Percentiles rank a stretch among this genome's conserved stretches.
These are phyloP conservation scores for Erodium moschatum DNA, from an alignment of 441 rosid species.

Conservation along the genomic window DNA sequence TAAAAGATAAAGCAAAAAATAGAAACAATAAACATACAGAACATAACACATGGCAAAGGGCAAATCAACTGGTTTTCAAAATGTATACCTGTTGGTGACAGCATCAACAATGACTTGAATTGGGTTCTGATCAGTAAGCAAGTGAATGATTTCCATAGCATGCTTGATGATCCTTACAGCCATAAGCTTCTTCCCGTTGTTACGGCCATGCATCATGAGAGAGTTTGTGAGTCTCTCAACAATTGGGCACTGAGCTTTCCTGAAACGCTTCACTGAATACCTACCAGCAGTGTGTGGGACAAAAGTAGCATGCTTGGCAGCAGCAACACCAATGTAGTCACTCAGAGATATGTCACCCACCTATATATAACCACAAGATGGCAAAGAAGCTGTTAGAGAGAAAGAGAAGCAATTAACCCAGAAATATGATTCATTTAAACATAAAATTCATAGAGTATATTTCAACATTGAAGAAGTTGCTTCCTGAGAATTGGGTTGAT, in stretches of 20 bases:
- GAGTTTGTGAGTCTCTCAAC: constrained; percentile 82
- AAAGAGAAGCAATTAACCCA: too few relatives aligned
- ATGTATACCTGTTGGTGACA: constrained; percentile 53
- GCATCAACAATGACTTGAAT: constrained; percentile 84
- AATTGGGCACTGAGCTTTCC: constrained; percentile 87
- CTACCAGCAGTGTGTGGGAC: constrained; percentile 93
- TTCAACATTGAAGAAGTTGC: too few relatives aligned
- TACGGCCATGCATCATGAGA: constrained; percentile 80
- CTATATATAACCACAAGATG: constrained; percentile 20
- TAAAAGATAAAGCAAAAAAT: too few relatives aligned
- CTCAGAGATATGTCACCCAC: constrained; percentile 50
- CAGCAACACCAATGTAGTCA: constrained; percentile 57
- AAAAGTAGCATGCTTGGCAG: constrained; percentile 66
- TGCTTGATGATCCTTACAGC: constrained; percentile 70
- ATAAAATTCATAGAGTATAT: too few relatives aligned
- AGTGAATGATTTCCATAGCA: constrained; percentile 76
- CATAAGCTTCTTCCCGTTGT: constrained; percentile 77
- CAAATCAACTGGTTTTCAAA: neutral
- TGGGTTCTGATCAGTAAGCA: constrained; percentile 65
- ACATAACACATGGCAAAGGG: too few relatives aligned
- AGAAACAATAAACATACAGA: neutral
- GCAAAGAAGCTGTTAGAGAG: too few relatives aligned
- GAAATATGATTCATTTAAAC: too few relatives aligned
- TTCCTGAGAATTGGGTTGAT: too few relatives aligned
- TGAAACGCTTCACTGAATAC: constrained; percentile 76